phyloP scores from a whole-genome alignment of 2,329 filamentous ascomycete species.

The Clarireedia homoeocarpa region DNA sequence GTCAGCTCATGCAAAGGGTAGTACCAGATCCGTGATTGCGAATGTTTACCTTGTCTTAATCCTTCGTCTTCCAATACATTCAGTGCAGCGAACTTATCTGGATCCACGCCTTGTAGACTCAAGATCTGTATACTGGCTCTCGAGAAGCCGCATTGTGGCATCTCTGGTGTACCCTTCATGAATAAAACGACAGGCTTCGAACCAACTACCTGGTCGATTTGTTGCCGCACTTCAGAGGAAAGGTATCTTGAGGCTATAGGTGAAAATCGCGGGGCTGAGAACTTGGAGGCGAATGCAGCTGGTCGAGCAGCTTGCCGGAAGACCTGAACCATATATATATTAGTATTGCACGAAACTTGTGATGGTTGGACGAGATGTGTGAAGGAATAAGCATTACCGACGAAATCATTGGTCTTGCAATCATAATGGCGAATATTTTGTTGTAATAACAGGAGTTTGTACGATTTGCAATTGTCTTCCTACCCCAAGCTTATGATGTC shows the following conservation, averaged over 20 bases:
- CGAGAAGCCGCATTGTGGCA: conserved; percentile 94
- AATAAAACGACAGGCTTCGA: conserved; percentile 93
- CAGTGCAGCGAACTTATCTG: conserved; percentile 93
- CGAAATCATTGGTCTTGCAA: conserved; percentile 24
- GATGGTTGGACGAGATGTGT: too few relatives aligned
- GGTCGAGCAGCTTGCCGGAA: conserved; percentile 39
- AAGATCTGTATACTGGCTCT: conserved; percentile 91
- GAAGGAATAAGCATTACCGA: conserved; percentile 17
- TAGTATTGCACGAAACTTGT: neutral
- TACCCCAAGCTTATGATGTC: conserved; percentile 2
- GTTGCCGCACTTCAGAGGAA: conserved; percentile 68
- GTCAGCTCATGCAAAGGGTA: neutral
- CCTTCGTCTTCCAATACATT: conserved; percentile 93
- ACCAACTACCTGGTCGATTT: conserved; percentile 83
- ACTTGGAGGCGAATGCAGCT: conserved; percentile 20
- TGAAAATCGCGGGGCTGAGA: conserved; percentile 24
- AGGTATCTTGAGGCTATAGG: conserved; percentile 50
- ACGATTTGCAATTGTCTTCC: conserved; percentile 1
- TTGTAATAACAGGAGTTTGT: neutral
- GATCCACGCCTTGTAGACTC: conserved; percentile 89
- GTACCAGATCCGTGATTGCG: too few relatives aligned
- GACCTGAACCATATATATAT: conserved; percentile 29
- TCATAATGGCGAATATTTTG: conserved; percentile 18
- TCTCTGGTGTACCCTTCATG: conserved; percentile 98
- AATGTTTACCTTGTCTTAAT: conserved; percentile 62